phyloP scores from a whole-genome alignment of 2,329 filamentous ascomycete species.

The Fusarium beomiforme region DNA sequence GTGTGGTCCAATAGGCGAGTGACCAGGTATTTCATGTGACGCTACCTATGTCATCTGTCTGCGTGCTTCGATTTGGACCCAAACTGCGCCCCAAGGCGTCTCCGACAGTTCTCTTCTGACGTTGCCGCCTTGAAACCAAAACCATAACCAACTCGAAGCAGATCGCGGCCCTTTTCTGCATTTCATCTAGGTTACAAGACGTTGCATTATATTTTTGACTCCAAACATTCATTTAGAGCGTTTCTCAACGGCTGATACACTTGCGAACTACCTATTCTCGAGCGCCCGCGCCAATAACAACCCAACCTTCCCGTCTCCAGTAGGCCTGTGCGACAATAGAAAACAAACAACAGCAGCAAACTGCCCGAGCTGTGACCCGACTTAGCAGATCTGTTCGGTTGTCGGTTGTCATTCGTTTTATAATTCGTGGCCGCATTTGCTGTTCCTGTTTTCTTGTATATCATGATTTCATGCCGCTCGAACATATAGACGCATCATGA shows the following conservation, averaged over 20 bases:
- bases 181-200: not conserved
- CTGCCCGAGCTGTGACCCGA: conserved; percentile 2
- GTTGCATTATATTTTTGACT: conserved; percentile 4
- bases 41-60: conserved; percentile 43
- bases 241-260: conserved; percentile 2
- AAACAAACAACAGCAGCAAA: conserved; percentile 26
- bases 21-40: conserved; percentile 12
- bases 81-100: conserved; percentile 42
- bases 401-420: conserved; percentile 2
- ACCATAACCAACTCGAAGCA: conserved; percentile 7
- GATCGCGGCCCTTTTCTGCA: conserved; percentile 24
- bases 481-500: conserved; percentile 51
- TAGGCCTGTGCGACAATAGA: conserved; percentile 40
- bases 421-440: conserved; percentile 14
- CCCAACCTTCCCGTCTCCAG: conserved; percentile 22
- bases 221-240: conserved; percentile 3
- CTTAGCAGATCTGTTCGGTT: not conserved
- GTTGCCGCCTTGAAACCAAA: conserved; percentile 35
- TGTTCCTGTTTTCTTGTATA: conserved; percentile 23
- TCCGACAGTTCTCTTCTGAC: conserved; percentile 33
- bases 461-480: conserved; percentile 35
- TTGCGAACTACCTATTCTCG: conserved; percentile 7
- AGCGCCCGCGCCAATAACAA: conserved; percentile 19
- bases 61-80: conserved; percentile 25
- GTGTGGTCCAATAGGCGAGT: not conserved